Evolutionary conservation across 768 basidiomycete genomes (phyloP), one percentile per base, ranked within the genome.

Genomic region (Russula abietina): DNA sequence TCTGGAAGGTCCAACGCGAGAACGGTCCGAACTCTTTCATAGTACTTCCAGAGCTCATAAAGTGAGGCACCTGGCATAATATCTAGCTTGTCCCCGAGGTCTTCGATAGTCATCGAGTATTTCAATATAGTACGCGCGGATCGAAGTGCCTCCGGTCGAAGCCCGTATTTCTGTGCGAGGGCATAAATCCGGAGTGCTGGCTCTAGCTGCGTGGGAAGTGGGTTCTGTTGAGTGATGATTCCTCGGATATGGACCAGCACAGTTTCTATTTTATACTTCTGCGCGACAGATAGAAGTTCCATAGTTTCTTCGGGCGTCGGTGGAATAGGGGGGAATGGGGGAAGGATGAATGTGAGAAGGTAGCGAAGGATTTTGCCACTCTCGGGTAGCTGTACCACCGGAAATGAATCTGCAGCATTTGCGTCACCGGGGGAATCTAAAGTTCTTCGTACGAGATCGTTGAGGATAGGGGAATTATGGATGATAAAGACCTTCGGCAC

Each of bases 401-500:
- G 43, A n/a, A 45, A 10, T 45, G 43, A 43, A 8, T 2, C 5
- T 30, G 9, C 41, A n/a, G 41, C 9, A 45, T 45, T 45, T 3
- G 43, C 43, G 17, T 45, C 43, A n/a, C 3, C n/a, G 3, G 3
- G 3, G 7, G 43, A 19, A 4, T n/a, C 19, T n/a, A 8, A 4
- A n/a, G 43, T 8, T 9, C 9, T 45, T 45, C 9, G 43, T 19
- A n/a, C 32, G 0, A 48, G 45, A 1, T 56, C 6, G 1, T 4
- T 0, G 63, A 81, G 75, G 17, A 80, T 70, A 1, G n/a, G 43
- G n/a, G 43, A 45, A 10, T 2, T n/a, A 61, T 71, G 75, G 33
- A 74, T 72, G 39, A 83, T 67, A 36, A 78, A 73, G 45, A 75
- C 61, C 49, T 74, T 77, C 67, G 78, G 76, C 46, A 82, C 72